These are phyloP conservation scores for Trypanosoma caninum DNA, from an alignment of 208 protist genomes.

Conservation along the genomic window DNA sequence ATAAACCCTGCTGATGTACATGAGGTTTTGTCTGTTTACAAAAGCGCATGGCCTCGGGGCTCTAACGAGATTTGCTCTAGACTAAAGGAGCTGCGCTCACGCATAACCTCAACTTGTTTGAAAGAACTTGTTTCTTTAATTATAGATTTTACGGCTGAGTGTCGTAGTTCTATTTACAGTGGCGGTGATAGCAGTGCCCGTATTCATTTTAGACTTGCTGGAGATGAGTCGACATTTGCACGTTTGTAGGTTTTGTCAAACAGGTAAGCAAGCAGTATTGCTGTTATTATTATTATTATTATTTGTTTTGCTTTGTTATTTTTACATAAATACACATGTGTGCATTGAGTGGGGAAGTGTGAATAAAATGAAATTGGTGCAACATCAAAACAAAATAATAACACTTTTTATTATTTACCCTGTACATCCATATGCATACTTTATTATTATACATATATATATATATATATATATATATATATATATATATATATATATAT, in stretches of 20 bases:
- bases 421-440: not conserved
- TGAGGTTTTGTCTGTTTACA: slow-evolving; percentile 38
- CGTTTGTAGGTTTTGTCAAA: not conserved
- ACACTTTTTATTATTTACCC: not conserved
- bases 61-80: slow-evolving; percentile 34
- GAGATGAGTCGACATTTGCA: slow-evolving; percentile 33
- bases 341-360: no score
- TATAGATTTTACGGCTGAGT: slow-evolving; percentile 21
- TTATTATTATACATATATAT: not conserved
- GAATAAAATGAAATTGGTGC: no score
- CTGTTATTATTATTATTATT: not conserved
- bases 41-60: slow-evolving; percentile 5
- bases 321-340: not conserved
- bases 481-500: slow-evolving; percentile 1
- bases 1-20: slow-evolving; percentile 40
- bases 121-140: slow-evolving; percentile 52
- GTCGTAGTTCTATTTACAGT: not conserved
- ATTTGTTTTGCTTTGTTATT: slow-evolving; percentile 9
- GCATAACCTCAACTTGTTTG: slow-evolving; percentile 36
- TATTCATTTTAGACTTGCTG: slow-evolving; percentile 75
- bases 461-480: slow-evolving; percentile 4
- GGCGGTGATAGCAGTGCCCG: slow-evolving; percentile 14
- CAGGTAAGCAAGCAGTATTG: not conserved
- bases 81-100: slow-evolving; percentile 38
- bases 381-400: not conserved